Evolutionary conservation across 2,329 filamentous ascomycete genomes (phyloP), one percentile per base, ranked within the genome.

Genomic region (Trichoderma atrobrunneum): DNA sequence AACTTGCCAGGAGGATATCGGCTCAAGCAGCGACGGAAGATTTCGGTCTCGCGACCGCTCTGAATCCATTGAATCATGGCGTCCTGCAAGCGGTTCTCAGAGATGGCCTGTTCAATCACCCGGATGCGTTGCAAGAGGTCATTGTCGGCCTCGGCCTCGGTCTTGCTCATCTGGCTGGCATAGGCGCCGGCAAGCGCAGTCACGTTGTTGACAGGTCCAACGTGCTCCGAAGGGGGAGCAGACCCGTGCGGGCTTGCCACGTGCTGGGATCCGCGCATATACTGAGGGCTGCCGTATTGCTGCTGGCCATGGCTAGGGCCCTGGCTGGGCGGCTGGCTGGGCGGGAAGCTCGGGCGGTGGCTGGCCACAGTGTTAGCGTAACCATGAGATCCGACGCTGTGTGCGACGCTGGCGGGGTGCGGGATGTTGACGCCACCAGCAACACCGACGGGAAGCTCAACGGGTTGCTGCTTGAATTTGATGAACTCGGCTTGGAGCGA

Each of bases 31-130:
- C 80, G 80, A 36, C 87, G 84, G 79, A 91, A 92, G 66, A 92
- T 87, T 73, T 90, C 87, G 72, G 90, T 86, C 78, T 90, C 87
- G 39, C 87, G 85, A 18, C 86, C 87, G 75, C 87, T 87, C 80
- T 92, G 90, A 71, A 92, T 87, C 90, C 90, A 92, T 73, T 87
- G 87, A 71, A 92, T 86, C 78, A 91, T 86, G 56, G 88, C 90
- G 68, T 88, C 86, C 77, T 92, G 90, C 71, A 87, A 86, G 43
- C 88, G 86, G 26, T 88, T 88, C 34, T 87, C 85, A 43, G 86
- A 84, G 81, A 96, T 89, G 57, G 90, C 82, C 63, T 84, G 81
- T 64, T 90, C 89, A 72, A 95, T 90, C 28, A 85, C 82, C 21
- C 88, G 85, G 26, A 91, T 85, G 66, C 85, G 81, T 64, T 85